A percentile compares a stretch with the other conserved stretches of the same genome.
Conservation (phyloP, 768 basidiomycete species). For the Mycena vitilis region DNA sequence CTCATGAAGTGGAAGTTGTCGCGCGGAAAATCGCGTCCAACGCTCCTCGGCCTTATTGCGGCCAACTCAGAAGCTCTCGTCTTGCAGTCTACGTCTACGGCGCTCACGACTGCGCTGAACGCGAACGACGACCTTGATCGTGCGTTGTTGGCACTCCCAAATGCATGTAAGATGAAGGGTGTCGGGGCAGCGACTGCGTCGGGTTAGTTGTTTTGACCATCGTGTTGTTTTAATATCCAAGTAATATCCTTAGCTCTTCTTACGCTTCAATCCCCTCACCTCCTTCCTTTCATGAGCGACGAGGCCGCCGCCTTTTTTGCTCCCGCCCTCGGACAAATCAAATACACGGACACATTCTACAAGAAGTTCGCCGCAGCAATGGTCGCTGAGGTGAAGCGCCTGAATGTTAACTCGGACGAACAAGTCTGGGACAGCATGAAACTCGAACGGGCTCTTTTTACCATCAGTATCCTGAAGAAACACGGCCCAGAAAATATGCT, state of each 20-base stretch:
- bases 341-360: conserved; percentile 36
- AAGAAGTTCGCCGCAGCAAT: conserved; percentile 30
- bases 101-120: conserved; percentile 13
- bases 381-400: conserved; percentile 22
- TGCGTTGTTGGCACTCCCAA: conserved; percentile 25
- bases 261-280: conserved; percentile 31
- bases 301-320: conserved; percentile 35
- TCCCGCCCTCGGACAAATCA: conserved; percentile 23
- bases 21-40: conserved; percentile 34
- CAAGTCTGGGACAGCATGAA: conserved; percentile 27
- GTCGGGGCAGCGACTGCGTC: conserved; percentile 35
- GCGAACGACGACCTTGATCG: conserved; percentile 26
- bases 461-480: conserved; percentile 11
- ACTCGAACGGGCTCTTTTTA: conserved; percentile 28
- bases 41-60: conserved; percentile 29
- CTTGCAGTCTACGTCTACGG: conserved; percentile 11
- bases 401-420: conserved; percentile 16
- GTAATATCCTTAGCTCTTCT: conserved; percentile 25
- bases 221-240: background rate
- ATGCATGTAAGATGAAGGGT: conserved; percentile 31
- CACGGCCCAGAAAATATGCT: conserved; percentile 21
- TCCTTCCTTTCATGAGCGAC: conserved; percentile 37
- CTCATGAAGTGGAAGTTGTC: conserved; percentile 38
- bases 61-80: conserved; percentile 26
- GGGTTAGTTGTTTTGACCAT: conserved; percentile 1